These are phyloP conservation scores for Syzygium syzygioides DNA, from an alignment of 441 rosid species.

Conservation along the genomic window DNA sequence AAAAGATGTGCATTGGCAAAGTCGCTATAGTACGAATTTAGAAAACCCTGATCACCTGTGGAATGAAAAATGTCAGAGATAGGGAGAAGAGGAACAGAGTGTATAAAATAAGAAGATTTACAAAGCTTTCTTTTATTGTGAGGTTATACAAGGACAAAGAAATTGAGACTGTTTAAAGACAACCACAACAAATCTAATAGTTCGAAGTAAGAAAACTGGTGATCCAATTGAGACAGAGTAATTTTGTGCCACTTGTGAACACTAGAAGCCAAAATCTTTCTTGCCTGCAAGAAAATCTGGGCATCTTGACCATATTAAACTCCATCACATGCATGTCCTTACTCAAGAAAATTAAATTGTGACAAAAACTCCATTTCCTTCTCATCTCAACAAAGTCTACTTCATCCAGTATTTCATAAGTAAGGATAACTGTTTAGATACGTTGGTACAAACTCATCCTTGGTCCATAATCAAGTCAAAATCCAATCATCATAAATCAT, in stretches of 20 bases:
- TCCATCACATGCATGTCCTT: not conserved
- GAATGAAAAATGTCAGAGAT: not conserved
- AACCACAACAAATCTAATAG: not conserved
- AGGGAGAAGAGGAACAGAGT: not conserved
- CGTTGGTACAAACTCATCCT: not conserved
- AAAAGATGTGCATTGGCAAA: conserved; percentile 84
- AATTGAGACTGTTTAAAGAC: not conserved
- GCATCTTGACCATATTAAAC: not conserved
- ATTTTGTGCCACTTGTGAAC: not conserved
- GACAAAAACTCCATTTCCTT: not conserved
- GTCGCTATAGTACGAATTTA: conserved; percentile 74
- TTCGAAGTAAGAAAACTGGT: not conserved
- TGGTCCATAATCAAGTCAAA: not conserved
- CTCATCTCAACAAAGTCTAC: not conserved
- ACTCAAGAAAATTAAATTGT: not conserved
- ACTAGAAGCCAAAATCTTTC: not conserved
- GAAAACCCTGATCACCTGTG: conserved; percentile 85
- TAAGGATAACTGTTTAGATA: not conserved
- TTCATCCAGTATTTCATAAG: not conserved
- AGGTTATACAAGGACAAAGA: not conserved
- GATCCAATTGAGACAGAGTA: not conserved
- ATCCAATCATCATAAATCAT: not conserved
- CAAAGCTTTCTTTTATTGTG: not conserved
- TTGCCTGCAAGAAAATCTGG: not conserved
- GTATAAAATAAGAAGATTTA: not conserved